Base-by-base conservation (phyloP, 192 early-diverging fungal genomes). In the Rhizoclosmatium sp. region DNA sequence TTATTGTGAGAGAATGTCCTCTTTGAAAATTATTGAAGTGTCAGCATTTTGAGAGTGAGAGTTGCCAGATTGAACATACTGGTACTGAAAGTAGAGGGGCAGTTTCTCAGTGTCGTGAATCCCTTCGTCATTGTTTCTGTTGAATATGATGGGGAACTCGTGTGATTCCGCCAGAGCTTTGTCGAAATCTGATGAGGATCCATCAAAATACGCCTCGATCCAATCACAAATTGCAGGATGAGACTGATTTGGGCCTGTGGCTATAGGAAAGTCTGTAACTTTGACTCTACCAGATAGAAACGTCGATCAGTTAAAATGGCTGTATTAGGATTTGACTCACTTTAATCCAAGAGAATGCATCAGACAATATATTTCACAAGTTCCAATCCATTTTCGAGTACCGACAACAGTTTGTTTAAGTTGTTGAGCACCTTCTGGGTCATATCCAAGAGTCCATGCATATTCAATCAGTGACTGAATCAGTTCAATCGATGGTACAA, bases 161-260 rank as follows among this genome's bases (percentile, higher is more conserved):
- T 23, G 21, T 31, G 21, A 12, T 10, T 42, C 66, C 21, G 4
- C 10, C 40, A 68, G 41, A 7, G 72, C 60, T 19, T 5, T 49
- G 9, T 62, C 14, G 59, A 78, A 78, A 45, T 61, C 56, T 1
- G 12, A 10, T 31, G 40, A 10, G 16, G 73, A 72, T 49, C 68
- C 75, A 49, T 78, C 75, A 69, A 83, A 83, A 75, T 80, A 83
- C 19, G 70, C 78, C 47, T 80, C 77, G 7, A 80, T 41, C 48
- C 68, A 66, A 47, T 83, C 81, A 12, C 80, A 4, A 14, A 82
- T 42, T n/a, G 51, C 75, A 40, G 80, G 80, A 47, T 81, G 80
- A 10, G 65, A 12, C 16, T 58, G 12, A 12, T 78, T 59, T 21
- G 47, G 75, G 10, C 76, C 76, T 19, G 76, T 79, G 3, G 69